Percentiles rank a stretch among this genome's conserved stretches.
phyloP scores from a whole-genome alignment of 1,284 basidiomycete species.

The Ganoderma sinense region DNA sequence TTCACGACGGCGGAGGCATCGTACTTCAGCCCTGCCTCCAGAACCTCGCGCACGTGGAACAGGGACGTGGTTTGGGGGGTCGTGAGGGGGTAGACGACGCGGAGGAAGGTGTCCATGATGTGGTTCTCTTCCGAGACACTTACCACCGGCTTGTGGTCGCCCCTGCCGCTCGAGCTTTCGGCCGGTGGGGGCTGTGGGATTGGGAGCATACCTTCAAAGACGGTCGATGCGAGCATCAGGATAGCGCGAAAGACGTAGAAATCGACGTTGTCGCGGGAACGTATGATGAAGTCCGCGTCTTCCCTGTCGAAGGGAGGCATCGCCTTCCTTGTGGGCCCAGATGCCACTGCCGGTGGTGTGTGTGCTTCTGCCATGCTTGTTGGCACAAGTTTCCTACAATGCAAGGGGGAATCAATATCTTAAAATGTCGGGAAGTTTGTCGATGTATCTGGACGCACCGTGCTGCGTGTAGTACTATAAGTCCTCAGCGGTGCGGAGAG shows the following conservation, averaged over 20 bases:
- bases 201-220: constrained; percentile 23
- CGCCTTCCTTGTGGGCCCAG: neutral
- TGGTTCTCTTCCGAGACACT: neutral
- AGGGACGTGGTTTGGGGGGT: neutral
- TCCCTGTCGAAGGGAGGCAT: constrained; percentile 14
- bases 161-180: neutral
- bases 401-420: no score
- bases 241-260: constrained; percentile 29
- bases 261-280: constrained; percentile 33
- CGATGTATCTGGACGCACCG: neutral
- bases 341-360: neutral
- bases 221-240: constrained; percentile 30
- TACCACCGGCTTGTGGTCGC: neutral
- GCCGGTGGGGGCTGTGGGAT: constrained; percentile 17
- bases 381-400: neutral
- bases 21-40: neutral
- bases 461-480: neutral
- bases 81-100: neutral
- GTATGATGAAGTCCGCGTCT: constrained; percentile 41
- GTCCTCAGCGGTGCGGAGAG: neutral
- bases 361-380: neutral
- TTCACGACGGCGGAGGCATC: neutral
- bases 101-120: neutral
- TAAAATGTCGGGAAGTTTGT: neutral
- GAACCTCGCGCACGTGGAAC: neutral